A percentile compares a stretch with the other conserved stretches of the same genome.
Conservation (phyloP, 441 rosid species). For the Melastoma candidum region DNA sequence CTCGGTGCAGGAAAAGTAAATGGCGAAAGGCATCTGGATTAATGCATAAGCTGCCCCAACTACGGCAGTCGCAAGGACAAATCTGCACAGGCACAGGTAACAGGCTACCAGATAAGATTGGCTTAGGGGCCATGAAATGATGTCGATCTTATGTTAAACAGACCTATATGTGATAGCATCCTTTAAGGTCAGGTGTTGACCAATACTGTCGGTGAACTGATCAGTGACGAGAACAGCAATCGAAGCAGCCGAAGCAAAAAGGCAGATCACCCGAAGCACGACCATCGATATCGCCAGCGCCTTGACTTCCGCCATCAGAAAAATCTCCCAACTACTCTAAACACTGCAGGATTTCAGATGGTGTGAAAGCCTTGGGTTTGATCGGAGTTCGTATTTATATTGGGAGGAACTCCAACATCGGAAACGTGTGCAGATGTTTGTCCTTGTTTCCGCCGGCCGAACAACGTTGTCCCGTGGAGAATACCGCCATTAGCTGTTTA, state of each 20-base stretch:
- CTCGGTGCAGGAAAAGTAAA: slow-evolving; percentile 11
- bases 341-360: no score
- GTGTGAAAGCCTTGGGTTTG: no score
- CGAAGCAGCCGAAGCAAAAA: slow-evolving; percentile 8
- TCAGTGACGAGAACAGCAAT: slow-evolving; percentile 8
- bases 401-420: no score
- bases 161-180: slow-evolving; percentile 14
- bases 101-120: not conserved
- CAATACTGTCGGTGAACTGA: slow-evolving; percentile 7
- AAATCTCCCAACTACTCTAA: no score
- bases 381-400: no score
- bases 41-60: slow-evolving; percentile 13
- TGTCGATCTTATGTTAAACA: not conserved
- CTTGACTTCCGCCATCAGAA: no score
- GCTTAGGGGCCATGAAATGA: not conserved
- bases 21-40: slow-evolving; percentile 17
- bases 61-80: slow-evolving; percentile 10
- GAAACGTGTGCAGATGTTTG: no score
- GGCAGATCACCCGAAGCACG: slow-evolving; percentile 9
- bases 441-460: no score
- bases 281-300: slow-evolving; percentile 3
- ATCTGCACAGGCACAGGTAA: slow-evolving; percentile 1
- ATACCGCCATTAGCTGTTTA: no score
- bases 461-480: no score
- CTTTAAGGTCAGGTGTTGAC: slow-evolving; percentile 11